These are phyloP conservation scores for Neohortaea acidophila DNA, from an alignment of 495 filamentous ascomycete genomes.

Conservation along the genomic window DNA sequence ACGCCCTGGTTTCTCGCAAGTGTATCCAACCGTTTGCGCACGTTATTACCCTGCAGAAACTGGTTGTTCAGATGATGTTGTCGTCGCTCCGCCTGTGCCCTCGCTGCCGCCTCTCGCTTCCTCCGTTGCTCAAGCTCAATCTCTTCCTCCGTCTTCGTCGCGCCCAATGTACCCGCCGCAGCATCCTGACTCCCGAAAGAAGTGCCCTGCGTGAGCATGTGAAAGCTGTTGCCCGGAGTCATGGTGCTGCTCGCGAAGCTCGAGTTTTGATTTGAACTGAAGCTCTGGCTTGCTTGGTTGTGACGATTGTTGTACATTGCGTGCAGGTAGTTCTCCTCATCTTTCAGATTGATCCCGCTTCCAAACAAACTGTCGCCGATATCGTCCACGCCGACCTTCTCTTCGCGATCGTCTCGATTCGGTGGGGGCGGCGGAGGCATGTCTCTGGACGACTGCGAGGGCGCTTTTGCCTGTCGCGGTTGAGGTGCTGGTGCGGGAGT, in stretches of 20 bases:
- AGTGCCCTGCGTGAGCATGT: slow-evolving; percentile 35
- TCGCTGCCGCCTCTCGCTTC: slow-evolving; percentile 33
- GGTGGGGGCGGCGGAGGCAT: slow-evolving; percentile 78
- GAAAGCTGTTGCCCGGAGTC: slow-evolving; percentile 32
- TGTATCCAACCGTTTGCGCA: slow-evolving; percentile 32
- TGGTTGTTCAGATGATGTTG: slow-evolving; percentile 45
- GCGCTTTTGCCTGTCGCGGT: no score
- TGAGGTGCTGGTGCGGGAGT: neutral
- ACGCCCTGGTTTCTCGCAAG: slow-evolving; percentile 41
- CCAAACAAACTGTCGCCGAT: slow-evolving; percentile 62
- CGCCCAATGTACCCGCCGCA: slow-evolving; percentile 23
- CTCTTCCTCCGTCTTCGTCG: slow-evolving; percentile 27
- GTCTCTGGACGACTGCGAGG: slow-evolving; percentile 36
- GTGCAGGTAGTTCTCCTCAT: slow-evolving; percentile 61
- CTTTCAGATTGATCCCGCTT: slow-evolving; percentile 68
- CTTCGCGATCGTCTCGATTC: slow-evolving; percentile 38
- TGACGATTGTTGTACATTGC: slow-evolving; percentile 35
- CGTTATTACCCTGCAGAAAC: slow-evolving; percentile 34
- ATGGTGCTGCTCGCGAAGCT: slow-evolving; percentile 19
- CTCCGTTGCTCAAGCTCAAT: slow-evolving; percentile 35
- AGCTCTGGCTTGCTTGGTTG: slow-evolving; percentile 26
- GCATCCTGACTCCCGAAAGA: slow-evolving; percentile 8
- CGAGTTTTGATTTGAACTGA: slow-evolving; percentile 7
- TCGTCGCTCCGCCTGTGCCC: slow-evolving; percentile 33
- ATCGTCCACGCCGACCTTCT: slow-evolving; percentile 42